Base-by-base conservation (phyloP, 352 stramenopile species). In the Pythium pectinolyticum region DNA sequence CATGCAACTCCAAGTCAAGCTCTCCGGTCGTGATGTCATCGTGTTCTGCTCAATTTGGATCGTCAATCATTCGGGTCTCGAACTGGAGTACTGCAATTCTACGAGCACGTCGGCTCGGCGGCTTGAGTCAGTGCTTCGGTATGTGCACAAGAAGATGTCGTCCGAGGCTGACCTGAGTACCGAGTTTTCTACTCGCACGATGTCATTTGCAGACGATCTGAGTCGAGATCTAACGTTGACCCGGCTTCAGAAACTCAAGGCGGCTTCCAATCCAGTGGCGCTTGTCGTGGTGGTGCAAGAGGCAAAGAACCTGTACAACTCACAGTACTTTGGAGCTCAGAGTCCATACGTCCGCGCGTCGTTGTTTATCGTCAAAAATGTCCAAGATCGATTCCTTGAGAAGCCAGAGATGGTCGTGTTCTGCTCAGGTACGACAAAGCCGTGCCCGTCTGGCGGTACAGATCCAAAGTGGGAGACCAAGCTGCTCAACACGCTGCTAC, bases 11-110 rank as follows among this genome's bases (percentile, higher is more conserved):
- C 82, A 92, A 67, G 75, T 96, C 24, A 96, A 96, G 54, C 58
- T 92, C 3, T 81, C 74, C 19, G 87, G 84, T 5, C 77, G 87
- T 40, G 87, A 96, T 46, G 72, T 94, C 4, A 77, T 92, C n/a
- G 77, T 94, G 2, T 96, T 90, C 59, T 94, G 85, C 58, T 92
- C 85, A 12, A 80, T 96, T 5, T 96, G 87, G 87, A 86, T 96
- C 58, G 85, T 96, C 14, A 96, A 96, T 32, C 87, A 96, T 58
- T 89, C 84, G 19, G 82, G 84, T 39, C 68, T 96, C 11, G 80
- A 93, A 61, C 66, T 96, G 30, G 87, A 94, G 57, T 96, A 96
- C 63, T 96, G 87, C 43, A 89, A 88, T 52, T 88, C 84, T 40
- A 81, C 77, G 34, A 94, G 84, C 46, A 88, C 79, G n/a, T 94